Evolutionary conservation across 345 rosid species (phyloP).

Genomic region (Melastoma malabathricum): DNA sequence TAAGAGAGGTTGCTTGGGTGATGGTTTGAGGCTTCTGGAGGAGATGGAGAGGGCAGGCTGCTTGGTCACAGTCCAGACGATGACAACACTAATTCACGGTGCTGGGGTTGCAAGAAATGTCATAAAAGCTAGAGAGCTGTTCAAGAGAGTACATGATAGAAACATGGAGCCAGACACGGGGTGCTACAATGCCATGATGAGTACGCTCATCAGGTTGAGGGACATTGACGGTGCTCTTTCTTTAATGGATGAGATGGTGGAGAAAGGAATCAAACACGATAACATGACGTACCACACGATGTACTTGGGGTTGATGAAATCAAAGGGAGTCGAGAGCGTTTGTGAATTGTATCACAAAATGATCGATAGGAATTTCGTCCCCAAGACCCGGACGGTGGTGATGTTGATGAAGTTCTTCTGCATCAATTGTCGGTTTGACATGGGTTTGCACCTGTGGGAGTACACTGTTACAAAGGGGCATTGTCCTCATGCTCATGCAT

Average conservation of each 20-base stretch:
- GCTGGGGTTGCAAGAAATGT: constrained; percentile 49
- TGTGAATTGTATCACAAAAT: constrained; percentile 38
- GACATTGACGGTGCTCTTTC: constrained; percentile 39
- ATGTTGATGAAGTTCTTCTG: constrained; percentile 80
- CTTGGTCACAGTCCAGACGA: constrained; percentile 36
- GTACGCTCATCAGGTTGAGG: constrained; percentile 30
- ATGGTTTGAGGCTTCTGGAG: constrained; percentile 59
- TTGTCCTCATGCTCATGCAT: constrained; percentile 69
- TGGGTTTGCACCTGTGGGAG: constrained; percentile 50
- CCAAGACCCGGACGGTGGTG: constrained; percentile 54
- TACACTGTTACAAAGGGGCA: constrained; percentile 52
- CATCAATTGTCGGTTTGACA: constrained; percentile 32
- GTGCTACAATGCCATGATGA: constrained; percentile 70
- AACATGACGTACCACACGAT: constrained; percentile 52
- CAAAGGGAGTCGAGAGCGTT: constrained; percentile 36
- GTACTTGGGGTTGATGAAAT: constrained; percentile 57
- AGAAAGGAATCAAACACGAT: constrained; percentile 37
- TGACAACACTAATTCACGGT: constrained; percentile 79
- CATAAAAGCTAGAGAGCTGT: constrained; percentile 52
- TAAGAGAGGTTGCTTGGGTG: constrained; percentile 55
- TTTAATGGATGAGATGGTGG: constrained; percentile 70
- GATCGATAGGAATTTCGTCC: constrained; percentile 44
- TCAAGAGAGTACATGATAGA: constrained; percentile 44
- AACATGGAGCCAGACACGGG: constrained; percentile 44
- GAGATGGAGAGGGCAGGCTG: constrained; percentile 45